Evolutionary conservation across 176 grass and related monocot genomes (phyloP).

Genomic region (Triticum urartu): DNA sequence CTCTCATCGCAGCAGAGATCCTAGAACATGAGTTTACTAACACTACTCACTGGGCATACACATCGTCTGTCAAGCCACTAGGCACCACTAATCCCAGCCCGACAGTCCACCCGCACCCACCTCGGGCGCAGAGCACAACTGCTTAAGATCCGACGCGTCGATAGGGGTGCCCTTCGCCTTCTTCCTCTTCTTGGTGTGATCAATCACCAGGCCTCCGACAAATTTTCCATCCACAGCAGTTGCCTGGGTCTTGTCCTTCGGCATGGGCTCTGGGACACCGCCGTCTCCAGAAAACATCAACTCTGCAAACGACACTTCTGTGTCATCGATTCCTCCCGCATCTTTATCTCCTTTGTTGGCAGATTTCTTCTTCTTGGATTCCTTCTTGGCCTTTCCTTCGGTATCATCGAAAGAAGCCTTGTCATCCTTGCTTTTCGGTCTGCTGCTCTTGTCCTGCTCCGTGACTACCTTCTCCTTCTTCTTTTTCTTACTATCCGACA

Average conservation of each 20-base stretch:
- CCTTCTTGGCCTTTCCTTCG: slow-evolving; percentile 18
- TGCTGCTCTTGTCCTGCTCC: slow-evolving; percentile 22
- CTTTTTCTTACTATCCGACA: slow-evolving; percentile 21
- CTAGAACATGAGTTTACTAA: background rate
- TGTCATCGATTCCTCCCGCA: slow-evolving; percentile 57
- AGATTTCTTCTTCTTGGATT: slow-evolving; percentile 44
- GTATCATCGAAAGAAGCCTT: slow-evolving; percentile 30
- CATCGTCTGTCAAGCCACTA: background rate
- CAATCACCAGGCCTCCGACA: slow-evolving; percentile 49
- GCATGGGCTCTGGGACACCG: background rate
- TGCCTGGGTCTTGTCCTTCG: slow-evolving; percentile 36
- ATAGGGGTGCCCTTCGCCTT: slow-evolving; percentile 31
- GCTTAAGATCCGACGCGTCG: slow-evolving; percentile 42
- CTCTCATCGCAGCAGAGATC: background rate
- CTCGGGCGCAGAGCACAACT: slow-evolving; percentile 44
- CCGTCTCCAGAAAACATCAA: slow-evolving; percentile 44
- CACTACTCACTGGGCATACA: background rate
- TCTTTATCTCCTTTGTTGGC: slow-evolving; percentile 35
- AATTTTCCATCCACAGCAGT: slow-evolving; percentile 30
- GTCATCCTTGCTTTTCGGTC: slow-evolving; percentile 37
- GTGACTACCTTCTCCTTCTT: slow-evolving; percentile 24
- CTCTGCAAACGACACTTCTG: slow-evolving; percentile 56
- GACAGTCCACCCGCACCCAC: slow-evolving; percentile 60
- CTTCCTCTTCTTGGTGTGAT: slow-evolving; percentile 82
- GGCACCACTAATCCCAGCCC: slow-evolving; percentile 48